Base-by-base conservation (phyloP, 1,139 yeast genomes). In the Debaryomycetaceae sp. region DNA sequence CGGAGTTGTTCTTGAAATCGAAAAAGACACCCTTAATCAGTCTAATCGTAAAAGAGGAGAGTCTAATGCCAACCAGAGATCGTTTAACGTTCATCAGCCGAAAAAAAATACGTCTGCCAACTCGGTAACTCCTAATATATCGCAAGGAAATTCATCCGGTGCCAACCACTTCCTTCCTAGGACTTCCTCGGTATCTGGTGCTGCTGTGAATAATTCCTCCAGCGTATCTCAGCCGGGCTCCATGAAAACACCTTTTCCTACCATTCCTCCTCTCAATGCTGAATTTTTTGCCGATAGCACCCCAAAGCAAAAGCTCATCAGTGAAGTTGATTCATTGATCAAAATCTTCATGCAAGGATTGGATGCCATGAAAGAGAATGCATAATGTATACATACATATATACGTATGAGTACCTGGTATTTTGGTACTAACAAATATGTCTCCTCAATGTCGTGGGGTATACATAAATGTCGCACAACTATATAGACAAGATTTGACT, bases 321-420 rank as follows among this genome's bases (percentile, higher is more conserved):
- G 49, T 37, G 80, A 74, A 45, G 55, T 75, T 42, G 78, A 74
- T 42, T 44, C 48, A 6, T 70, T 75, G 71, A 67, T 74, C 34
- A 60, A 63, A 40, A 55, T 69, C 24, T 72, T 75, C 50, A 67
- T 59, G 42, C 66, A 63, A 43, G 78, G 78, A 1, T 58, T 75
- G 45, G 78, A 72, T 31, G 68, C 72, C 1, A 59, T 74, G 45
- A 76, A 72, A 42, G 66, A 60, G 41, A 58, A 54, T 40, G 47
- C 62, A 41, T 63, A 59, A 9, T 13, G 9, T 34, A n/a, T 34
- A 34, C n/a, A 8, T 34, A 34, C 8, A 31, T 31, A 31, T 31
- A 31, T 31, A 31, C 34, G 13, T 11, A n/a, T 31, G 20, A 17
- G 20, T 17, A 27, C 8, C 31, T 34, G 37, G 8, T 34, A n/a